Evolutionary conservation across 768 basidiomycete genomes (phyloP).

Genomic region (Leccinum obscurum): DNA sequence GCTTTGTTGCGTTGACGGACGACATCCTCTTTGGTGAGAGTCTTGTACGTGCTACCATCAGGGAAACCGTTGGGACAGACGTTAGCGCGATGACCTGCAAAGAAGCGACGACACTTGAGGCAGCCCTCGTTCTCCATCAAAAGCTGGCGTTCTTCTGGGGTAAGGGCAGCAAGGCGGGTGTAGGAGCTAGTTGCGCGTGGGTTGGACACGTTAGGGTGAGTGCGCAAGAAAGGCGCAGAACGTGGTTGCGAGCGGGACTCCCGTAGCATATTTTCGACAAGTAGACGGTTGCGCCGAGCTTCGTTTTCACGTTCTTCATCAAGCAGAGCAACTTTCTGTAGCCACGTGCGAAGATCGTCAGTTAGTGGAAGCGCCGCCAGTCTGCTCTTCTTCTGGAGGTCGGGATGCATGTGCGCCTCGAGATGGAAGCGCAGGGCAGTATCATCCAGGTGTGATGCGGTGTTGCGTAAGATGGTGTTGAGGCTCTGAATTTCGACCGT

Average conservation of each 20-base stretch:
- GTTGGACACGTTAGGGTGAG: not conserved
- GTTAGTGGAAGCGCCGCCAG: not conserved
- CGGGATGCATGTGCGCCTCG: conserved; percentile 15
- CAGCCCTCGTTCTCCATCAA: conserved; percentile 24
- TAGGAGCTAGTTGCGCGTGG: not conserved
- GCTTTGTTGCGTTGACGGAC: not conserved
- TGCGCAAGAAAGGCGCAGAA: not conserved
- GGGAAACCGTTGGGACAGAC: conserved; percentile 26
- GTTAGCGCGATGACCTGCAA: not conserved
- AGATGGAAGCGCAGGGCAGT: conserved; percentile 12
- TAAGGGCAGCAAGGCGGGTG: conserved; percentile 9
- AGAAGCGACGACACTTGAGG: conserved; percentile 22
- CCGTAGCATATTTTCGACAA: not conserved
- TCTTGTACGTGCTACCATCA: conserved; percentile 10
- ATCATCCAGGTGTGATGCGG: conserved; percentile 9
- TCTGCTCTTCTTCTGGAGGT: not conserved
- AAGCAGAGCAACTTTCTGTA: not conserved
- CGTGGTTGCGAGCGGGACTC: not conserved
- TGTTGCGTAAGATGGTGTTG: conserved; percentile 18
- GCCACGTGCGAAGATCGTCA: not conserved
- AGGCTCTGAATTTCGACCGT: conserved; percentile 5
- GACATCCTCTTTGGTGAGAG: not conserved
- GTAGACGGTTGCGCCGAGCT: not conserved
- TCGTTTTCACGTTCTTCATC: not conserved
- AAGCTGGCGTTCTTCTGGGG: conserved; percentile 5